Evolutionary conservation across 1,284 basidiomycete genomes (phyloP), one percentile per base, ranked within the genome.

Genomic region (Cryptococcus sp.): DNA sequence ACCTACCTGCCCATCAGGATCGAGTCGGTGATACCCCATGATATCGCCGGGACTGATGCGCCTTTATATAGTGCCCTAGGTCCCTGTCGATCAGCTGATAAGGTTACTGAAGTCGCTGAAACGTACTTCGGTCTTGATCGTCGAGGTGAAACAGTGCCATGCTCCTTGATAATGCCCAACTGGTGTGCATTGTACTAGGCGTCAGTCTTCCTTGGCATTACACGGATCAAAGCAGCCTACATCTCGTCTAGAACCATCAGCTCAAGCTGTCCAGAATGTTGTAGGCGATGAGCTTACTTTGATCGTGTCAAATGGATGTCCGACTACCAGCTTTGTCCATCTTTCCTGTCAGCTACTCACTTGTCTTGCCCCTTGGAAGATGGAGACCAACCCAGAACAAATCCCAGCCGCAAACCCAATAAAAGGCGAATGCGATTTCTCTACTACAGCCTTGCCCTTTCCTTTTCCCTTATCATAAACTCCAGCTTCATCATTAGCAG

Each of bases 1-100:
- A 53, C 64, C 41, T 49, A 72, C 71, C 68, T 70, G 23, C 74
- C 75, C 69, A 76, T 75, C 31, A 76, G 51, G 41, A 76, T 70
- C 7, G 70, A 66, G 56, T 76, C 75, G 7, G 71, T 75, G 19
- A 75, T 68, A 7, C 69, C 68, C 75, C 75, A 76, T 36, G 70
- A 69, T 24, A 76, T 52, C 14, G 75, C 75, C 0, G 74, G 74
- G 13, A 72, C 64, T 16, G 69, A 69, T 4, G 75, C 74, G 34
- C 75, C 75, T 53, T 74, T 75, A 53, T 76, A 76, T 45, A 76
- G 53, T 13, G 73, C 73, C 39, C 62, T 28, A 2, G 69, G 62
- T 7, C 74, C 74, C 63, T 70, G 48, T 4, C 23, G 16, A 19
- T 37, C 37, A 51, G 31, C 40, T 48, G 31, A 31, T 28, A 18